Percentiles rank a stretch among this genome's conserved stretches.
phyloP scores from a whole-genome alignment of 2,329 filamentous ascomycete genomes.

The Grosmannia penicillata region DNA sequence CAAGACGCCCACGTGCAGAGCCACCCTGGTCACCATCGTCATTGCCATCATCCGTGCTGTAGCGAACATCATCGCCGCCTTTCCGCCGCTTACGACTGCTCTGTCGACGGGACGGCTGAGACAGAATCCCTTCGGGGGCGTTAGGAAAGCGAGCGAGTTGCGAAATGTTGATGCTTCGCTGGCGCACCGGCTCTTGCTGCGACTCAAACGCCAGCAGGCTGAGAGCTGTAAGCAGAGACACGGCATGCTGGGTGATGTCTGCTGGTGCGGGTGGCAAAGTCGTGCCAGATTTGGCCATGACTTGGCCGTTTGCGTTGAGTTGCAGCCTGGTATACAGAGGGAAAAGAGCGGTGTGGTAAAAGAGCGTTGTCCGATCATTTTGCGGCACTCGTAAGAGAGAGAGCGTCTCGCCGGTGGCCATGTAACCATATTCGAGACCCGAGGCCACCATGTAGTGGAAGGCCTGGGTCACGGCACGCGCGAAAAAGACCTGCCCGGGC shows the following conservation, averaged over 20 bases:
- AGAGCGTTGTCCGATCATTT: conserved; percentile 2
- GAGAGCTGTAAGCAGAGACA: background rate
- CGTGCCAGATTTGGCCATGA: background rate
- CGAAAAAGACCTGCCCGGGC: conserved; percentile 5
- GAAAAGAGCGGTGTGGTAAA: conserved; percentile 4
- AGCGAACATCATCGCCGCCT: background rate
- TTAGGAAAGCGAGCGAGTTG: background rate
- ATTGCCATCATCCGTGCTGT: background rate
- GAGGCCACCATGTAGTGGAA: conserved; percentile 5
- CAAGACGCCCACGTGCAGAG: background rate
- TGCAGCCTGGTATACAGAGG: background rate
- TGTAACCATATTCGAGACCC: conserved; percentile 3
- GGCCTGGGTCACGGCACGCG: conserved; percentile 1
- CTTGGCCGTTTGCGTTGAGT: background rate
- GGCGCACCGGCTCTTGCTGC: background rate
- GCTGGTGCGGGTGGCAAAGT: background rate
- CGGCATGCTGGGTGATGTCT: background rate
- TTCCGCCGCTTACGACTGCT: conserved; percentile 1
- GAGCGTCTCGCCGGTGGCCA: conserved; percentile 4
- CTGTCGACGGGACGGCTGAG: background rate
- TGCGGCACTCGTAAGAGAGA: background rate
- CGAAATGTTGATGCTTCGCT: conserved; percentile 1
- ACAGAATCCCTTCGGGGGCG: background rate
- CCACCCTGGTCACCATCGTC: background rate
- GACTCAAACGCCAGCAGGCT: conserved; percentile 1